Evolutionary conservation across 768 basidiomycete genomes (phyloP).

Genomic region (Hypholoma fasciculare): DNA sequence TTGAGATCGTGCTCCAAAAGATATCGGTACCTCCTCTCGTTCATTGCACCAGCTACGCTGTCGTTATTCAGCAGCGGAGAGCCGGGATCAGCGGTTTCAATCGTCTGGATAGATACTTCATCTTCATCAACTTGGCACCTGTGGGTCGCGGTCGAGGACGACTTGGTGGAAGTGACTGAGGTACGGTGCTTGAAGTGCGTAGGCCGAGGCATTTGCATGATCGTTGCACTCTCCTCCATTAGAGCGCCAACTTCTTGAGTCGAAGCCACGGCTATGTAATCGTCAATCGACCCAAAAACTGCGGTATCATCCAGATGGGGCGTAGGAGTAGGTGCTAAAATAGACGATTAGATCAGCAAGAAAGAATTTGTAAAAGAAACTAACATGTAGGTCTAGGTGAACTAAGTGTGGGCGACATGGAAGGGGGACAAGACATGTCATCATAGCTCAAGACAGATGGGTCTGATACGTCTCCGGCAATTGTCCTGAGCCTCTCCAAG

Average conservation of each 20-base stretch:
- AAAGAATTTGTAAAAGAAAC: neutral
- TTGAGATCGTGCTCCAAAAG: conserved; percentile 70
- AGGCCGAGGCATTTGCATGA: conserved; percentile 15
- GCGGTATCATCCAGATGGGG: conserved; percentile 11
- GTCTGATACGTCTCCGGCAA: conserved; percentile 22
- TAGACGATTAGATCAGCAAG: neutral
- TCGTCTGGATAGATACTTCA: conserved; percentile 16
- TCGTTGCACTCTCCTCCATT: conserved; percentile 18
- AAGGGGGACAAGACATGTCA: conserved; percentile 14
- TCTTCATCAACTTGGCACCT: conserved; percentile 17
- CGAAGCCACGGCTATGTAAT: conserved; percentile 21
- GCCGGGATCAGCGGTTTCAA: conserved; percentile 11
- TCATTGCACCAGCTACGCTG: conserved; percentile 38
- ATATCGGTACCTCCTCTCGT: conserved; percentile 71
- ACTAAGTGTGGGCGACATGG: conserved; percentile 15
- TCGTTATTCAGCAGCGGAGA: conserved; percentile 40
- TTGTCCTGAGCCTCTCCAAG: conserved; percentile 42
- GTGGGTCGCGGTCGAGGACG: neutral
- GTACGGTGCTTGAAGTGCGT: conserved; percentile 3
- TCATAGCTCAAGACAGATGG: conserved; percentile 16
- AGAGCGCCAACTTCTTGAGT: conserved; percentile 22
- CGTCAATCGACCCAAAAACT: conserved; percentile 16
- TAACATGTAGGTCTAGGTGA: conserved; percentile 19
- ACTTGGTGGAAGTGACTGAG: neutral
- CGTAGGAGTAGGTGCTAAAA: conserved; percentile 19